These are phyloP conservation scores for Geosmithia morbida DNA, from an alignment of 2,329 filamentous ascomycete species.

Conservation along the genomic window DNA sequence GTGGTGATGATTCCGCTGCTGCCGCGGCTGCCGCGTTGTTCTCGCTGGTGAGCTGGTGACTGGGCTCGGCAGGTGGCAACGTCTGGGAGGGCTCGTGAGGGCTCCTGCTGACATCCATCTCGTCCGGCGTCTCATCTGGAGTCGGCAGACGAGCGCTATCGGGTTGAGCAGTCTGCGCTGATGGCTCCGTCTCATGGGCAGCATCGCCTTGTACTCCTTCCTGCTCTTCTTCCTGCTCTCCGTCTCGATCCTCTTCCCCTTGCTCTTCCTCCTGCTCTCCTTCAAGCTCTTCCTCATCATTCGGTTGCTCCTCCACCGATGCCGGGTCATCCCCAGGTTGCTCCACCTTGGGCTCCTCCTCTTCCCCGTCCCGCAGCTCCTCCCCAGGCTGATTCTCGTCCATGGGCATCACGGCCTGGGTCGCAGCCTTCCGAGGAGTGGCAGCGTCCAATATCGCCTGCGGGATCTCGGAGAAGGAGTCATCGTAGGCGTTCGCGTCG, in stretches of 20 bases:
- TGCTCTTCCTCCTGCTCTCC: not conserved
- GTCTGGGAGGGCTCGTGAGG: constrained; percentile 1
- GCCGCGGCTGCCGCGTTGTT: constrained; percentile 2
- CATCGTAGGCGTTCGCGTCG: constrained; percentile 27
- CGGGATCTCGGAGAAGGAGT: constrained; percentile 44
- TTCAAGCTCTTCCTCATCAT: not conserved
- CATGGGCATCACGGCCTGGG: not conserved
- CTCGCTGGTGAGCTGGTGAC: constrained; percentile 5
- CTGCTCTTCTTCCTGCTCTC: constrained; percentile 4
- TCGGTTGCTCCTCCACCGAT: not conserved
- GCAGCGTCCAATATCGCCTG: constrained; percentile 33
- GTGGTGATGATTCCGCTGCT: not conserved
- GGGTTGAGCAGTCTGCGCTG: constrained; percentile 17
- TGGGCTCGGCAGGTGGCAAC: constrained; percentile 1
- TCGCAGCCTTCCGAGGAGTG: constrained; percentile 17
- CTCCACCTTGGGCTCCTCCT: not conserved
- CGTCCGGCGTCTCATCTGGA: constrained; percentile 32
- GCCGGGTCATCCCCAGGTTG: not conserved
- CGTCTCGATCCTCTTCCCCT: constrained; percentile 3
- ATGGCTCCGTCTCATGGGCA: constrained; percentile 5
- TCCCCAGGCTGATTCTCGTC: constrained; percentile 1
- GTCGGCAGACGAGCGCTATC: constrained; percentile 33
- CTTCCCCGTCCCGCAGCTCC: constrained; percentile 3
- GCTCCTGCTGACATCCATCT: constrained; percentile 1
- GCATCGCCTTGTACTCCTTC: constrained; percentile 1